Evolutionary conservation across 441 rosid species (phyloP).

Genomic region (Jatropha multifida): DNA sequence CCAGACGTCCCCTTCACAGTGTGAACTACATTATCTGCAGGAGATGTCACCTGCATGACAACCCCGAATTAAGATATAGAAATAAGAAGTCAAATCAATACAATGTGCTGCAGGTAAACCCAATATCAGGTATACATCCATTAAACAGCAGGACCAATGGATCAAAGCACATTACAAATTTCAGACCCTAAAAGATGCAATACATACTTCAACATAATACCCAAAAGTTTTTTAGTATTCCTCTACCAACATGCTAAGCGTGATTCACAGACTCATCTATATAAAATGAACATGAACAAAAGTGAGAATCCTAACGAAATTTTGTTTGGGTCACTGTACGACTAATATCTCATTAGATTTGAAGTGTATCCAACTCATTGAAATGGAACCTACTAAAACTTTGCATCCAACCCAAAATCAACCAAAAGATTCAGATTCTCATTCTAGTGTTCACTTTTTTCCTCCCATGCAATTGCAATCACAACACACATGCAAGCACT

Average conservation of each 20-base stretch:
- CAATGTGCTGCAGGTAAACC: neutral
- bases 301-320: neutral
- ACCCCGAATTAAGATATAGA: neutral
- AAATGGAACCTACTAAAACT: neutral
- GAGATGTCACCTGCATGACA: slow-evolving; percentile 67
- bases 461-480: neutral
- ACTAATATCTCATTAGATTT: neutral
- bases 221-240: neutral
- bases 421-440: neutral
- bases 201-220: too few relatives aligned
- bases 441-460: too few relatives aligned
- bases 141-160: neutral
- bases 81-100: neutral
- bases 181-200: neutral
- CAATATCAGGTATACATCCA: neutral
- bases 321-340: neutral
- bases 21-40: slow-evolving; percentile 60
- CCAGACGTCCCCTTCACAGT: slow-evolving; percentile 79
- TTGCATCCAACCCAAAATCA: neutral
- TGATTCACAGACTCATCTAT: neutral
- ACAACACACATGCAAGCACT: neutral
- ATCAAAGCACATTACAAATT: neutral
- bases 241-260: too few relatives aligned
- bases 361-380: neutral
- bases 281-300: neutral